Conservation (phyloP, 2,329 filamentous ascomycete genomes). For the Neofusicoccum kwambonambiense region DNA sequence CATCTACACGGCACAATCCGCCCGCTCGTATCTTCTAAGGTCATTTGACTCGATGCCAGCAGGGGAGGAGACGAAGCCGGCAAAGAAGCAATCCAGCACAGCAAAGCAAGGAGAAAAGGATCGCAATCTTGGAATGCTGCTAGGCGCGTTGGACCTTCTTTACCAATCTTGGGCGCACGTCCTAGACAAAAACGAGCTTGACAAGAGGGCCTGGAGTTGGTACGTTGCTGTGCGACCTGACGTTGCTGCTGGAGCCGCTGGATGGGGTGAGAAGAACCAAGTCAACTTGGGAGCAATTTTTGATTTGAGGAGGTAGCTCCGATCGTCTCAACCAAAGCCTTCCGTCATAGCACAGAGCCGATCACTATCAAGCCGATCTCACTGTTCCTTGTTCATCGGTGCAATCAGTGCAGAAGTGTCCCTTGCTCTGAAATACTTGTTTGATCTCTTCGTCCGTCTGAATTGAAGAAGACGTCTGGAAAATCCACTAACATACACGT, state of each 20-base stretch:
- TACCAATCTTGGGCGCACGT: conserved; percentile 72
- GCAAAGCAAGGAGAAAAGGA: conserved; percentile 61
- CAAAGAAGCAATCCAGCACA: conserved; percentile 56
- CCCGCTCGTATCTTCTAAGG: conserved; percentile 57
- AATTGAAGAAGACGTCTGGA: no score
- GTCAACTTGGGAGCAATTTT: conserved; percentile 65
- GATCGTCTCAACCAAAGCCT: background rate
- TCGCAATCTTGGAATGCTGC: conserved; percentile 65
- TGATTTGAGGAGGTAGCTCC: conserved; percentile 17
- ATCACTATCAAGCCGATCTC: background rate
- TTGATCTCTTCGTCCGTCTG: no score
- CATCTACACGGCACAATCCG: conserved; percentile 71
- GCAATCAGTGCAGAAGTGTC: background rate
- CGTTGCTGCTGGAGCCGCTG: conserved; percentile 69
- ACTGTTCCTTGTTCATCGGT: background rate
- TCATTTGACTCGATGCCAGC: conserved; percentile 47
- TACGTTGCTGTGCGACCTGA: conserved; percentile 75
- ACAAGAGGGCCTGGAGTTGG: conserved; percentile 77
- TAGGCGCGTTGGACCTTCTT: conserved; percentile 70
- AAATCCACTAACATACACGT: no score
- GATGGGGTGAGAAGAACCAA: conserved; percentile 79
- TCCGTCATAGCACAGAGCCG: conserved; percentile 6
- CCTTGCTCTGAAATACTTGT: background rate
- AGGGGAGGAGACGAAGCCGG: conserved; percentile 22
- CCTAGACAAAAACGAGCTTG: conserved; percentile 64